Conservation (phyloP, 2,329 filamentous ascomycete genomes). For the Lecanosticta acicola region DNA sequence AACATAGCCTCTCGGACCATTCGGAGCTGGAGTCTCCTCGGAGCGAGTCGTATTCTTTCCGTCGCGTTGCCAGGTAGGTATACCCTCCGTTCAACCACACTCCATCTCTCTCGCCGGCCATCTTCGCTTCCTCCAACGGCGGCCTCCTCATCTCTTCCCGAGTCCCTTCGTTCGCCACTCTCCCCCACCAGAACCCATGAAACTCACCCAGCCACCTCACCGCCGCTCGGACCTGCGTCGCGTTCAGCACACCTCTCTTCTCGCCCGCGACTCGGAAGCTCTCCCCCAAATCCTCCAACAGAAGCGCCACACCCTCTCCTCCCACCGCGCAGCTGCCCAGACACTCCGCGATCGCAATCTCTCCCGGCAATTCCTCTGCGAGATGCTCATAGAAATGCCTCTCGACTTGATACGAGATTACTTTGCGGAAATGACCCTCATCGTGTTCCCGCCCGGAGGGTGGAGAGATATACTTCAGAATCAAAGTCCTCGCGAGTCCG, state of each 20-base stretch:
- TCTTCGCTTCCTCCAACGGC: conserved; percentile 49
- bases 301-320: conserved; percentile 43
- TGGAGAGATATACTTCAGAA: conserved; percentile 58
- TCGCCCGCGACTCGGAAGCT: conserved; percentile 53
- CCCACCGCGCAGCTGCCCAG: conserved; percentile 25
- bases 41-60: conserved; percentile 51
- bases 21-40: conserved; percentile 45
- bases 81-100: conserved; percentile 63
- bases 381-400: conserved; percentile 59
- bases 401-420: conserved; percentile 62
- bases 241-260: conserved; percentile 46
- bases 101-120: conserved; percentile 2
- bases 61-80: conserved; percentile 56
- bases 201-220: conserved; percentile 60
- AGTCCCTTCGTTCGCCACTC: conserved; percentile 21
- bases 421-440: conserved; percentile 60
- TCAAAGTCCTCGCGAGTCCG: conserved; percentile 34
- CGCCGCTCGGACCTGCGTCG: conserved; percentile 48
- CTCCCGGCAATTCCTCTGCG: conserved; percentile 44
- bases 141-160: conserved; percentile 44
- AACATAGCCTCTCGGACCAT: conserved; percentile 51
- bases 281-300: conserved; percentile 53
- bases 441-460: conserved; percentile 40
- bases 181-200: conserved; percentile 51
- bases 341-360: conserved; percentile 48